phyloP scores from a whole-genome alignment of 2,329 filamentous ascomycete genomes.

The Aplosporella prunicola region DNA sequence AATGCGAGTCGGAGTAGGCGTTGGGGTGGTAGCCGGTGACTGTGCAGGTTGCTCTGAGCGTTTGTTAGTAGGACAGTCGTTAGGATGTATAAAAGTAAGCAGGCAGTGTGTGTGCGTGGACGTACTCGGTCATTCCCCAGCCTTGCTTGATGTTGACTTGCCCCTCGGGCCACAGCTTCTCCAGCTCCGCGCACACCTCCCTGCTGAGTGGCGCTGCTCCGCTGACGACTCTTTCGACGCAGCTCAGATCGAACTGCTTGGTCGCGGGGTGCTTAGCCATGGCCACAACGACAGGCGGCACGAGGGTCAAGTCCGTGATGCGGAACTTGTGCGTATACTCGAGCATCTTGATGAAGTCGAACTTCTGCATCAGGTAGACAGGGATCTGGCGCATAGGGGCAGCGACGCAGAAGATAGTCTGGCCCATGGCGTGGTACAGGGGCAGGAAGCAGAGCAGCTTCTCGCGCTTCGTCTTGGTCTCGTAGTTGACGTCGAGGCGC shows the following conservation, averaged over 20 bases:
- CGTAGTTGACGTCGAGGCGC: constrained; percentile 40
- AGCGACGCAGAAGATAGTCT: constrained; percentile 59
- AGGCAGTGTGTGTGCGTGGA: constrained; percentile 18
- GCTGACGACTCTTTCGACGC: constrained; percentile 48
- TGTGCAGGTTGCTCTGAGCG: constrained; percentile 53
- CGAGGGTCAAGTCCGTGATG: constrained; percentile 57
- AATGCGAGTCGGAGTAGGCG: constrained; percentile 33
- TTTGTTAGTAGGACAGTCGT: not conserved
- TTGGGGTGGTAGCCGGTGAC: constrained; percentile 54
- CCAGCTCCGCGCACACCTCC: constrained; percentile 41
- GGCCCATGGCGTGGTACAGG: constrained; percentile 44
- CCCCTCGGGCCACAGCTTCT: constrained; percentile 45
- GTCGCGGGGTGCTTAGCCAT: constrained; percentile 62
- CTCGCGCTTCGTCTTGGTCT: constrained; percentile 32
- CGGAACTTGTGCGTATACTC: constrained; percentile 56
- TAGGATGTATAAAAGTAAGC: not conserved
- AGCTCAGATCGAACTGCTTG: constrained; percentile 58
- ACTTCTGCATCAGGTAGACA: constrained; percentile 69
- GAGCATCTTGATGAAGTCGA: constrained; percentile 66
- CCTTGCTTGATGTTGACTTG: constrained; percentile 55
- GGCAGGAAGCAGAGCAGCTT: constrained; percentile 60
- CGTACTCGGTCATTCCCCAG: constrained; percentile 77
- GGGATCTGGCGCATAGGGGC: constrained; percentile 49
- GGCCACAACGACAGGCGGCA: constrained; percentile 66
- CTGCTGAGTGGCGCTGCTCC: constrained; percentile 58